Evolutionary conservation across 164 flowering plant species (phyloP), one percentile per base, ranked within the genome.

Genomic region (Stephania yunnanensis): DNA sequence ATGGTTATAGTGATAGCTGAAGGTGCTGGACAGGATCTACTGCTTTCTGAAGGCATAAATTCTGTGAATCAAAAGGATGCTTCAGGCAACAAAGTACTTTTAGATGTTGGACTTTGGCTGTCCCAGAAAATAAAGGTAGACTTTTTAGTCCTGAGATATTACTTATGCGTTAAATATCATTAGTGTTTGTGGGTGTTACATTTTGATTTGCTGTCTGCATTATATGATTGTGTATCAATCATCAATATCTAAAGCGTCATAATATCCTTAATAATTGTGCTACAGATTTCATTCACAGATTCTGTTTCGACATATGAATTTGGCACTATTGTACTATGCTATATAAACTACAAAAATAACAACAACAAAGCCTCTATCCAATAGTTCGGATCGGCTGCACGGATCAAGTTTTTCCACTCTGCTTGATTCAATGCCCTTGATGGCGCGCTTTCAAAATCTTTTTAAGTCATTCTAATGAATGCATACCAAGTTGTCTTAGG

Each of bases 51-150:
- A 76, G 76, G 83, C 68, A 73, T 53, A 6, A 64, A 67, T 52
- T 13, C 69, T 25, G 19, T 66, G 31, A 7, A 36, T 30, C 42
- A 82, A 78, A 83, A 82, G 84, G 97, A 92, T 84, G 95, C 92
- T 66, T 92, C 94, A 46, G 97, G 95, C 75, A 92, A 92, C 81
- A 85, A 81, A 81, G 82, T 88, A 65, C 95, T 92, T 68, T 83
- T 80, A 74, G 97, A 92, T 85, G 86, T 86, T 82, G 97, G 97
- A 68, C 87, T 75, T 22, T 92, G 97, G 97, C 71, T 92, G 71
- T 81, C 94, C 71, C 86, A 90, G 61, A 81, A 85, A 75, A 87
- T 92, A 55, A 91, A 91, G 92, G 97, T 92, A 69, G n/a, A 58
- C 1, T 58, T 19, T 17, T 58, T 0, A 58, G 22, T 17, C 65